These are phyloP conservation scores for Cicer arietinum DNA, from an alignment of 306 rosid genomes.

Conservation along the genomic window DNA sequence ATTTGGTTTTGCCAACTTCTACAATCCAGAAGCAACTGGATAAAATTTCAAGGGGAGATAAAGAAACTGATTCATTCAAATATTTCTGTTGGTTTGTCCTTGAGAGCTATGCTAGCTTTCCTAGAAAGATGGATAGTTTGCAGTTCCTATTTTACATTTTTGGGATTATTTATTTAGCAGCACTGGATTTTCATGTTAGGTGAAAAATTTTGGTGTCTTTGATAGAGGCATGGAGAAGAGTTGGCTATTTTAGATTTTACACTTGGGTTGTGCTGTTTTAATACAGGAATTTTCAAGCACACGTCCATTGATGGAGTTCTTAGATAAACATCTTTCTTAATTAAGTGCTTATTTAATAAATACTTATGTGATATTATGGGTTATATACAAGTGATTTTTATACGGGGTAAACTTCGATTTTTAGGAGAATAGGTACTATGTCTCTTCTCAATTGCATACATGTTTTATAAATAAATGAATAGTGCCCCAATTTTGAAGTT, in stretches of 20 bases:
- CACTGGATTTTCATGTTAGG: constrained; percentile 4
- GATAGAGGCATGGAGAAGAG: background rate
- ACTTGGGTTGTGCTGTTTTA: background rate
- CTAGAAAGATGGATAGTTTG: constrained; percentile 13
- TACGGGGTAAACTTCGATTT: no score
- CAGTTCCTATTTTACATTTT: background rate
- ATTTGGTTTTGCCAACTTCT: constrained; percentile 1
- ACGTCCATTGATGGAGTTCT: no score
- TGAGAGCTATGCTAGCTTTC: background rate
- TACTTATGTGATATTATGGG: no score
- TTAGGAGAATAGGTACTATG: no score
- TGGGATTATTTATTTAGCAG: constrained; percentile 8
- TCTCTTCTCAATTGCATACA: no score
- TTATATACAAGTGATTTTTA: no score
- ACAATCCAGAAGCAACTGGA: constrained; percentile 14
- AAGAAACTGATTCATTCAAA: background rate
- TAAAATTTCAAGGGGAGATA: background rate
- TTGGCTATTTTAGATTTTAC: background rate
- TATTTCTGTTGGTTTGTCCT: background rate
- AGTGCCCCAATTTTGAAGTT: no score
- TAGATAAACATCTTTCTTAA: no score
- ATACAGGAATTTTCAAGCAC: no score
- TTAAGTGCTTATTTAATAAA: no score
- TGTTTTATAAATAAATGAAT: no score
- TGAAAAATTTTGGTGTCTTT: constrained; percentile 1